Percentiles rank a stretch among this genome's conserved stretches.
Evolutionary conservation across 805 yeast species (phyloP).

Genomic region (Kuraishia hungarica): DNA sequence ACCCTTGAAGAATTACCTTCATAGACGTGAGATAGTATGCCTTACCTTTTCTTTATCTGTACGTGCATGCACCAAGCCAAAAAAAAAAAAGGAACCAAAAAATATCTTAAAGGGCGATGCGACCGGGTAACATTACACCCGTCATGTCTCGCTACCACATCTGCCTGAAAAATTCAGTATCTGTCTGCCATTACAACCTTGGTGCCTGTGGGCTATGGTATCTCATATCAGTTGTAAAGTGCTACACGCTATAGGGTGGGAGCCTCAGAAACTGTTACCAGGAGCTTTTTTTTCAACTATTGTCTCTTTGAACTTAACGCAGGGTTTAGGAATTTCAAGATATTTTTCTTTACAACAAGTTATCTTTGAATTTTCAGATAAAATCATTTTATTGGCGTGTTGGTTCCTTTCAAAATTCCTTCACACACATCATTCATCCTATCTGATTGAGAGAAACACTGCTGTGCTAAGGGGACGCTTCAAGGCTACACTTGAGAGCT

Average conservation of each 20-base stretch:
- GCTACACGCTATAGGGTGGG: background rate
- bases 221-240: background rate
- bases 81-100: constrained; percentile 1
- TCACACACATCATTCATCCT: background rate
- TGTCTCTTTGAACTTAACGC: background rate
- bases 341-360: background rate
- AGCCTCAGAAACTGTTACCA: background rate
- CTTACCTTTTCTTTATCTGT: background rate
- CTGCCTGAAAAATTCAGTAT: background rate
- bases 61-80: background rate
- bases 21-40: too few relatives aligned
- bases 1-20: too few relatives aligned
- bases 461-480: background rate
- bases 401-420: background rate
- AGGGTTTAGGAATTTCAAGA: background rate
- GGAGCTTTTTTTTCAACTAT: too few relatives aligned
- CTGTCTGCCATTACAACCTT: background rate
- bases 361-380: background rate
- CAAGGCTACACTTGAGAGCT: background rate
- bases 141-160: background rate
- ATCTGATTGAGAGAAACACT: background rate
- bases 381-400: background rate
- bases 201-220: background rate
- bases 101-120: background rate
- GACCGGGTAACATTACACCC: background rate